Conservation (phyloP, 1,139 yeast genomes). For the Kodamaea sp. region DNA sequence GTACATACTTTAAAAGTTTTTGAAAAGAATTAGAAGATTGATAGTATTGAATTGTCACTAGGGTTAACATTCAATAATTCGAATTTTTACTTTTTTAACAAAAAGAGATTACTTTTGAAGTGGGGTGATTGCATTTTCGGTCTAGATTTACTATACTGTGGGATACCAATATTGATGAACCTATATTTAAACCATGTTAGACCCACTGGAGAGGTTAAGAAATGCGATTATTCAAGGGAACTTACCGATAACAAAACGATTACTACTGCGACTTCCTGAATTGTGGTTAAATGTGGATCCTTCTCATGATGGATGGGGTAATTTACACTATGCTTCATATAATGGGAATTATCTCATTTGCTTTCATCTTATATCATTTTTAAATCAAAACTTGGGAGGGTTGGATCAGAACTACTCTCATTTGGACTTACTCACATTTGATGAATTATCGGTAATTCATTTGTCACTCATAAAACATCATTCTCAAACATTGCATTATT, state of each 20-base stretch:
- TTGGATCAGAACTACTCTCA: slow-evolving; percentile 17
- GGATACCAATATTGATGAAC: no score
- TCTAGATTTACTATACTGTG: no score
- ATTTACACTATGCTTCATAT: slow-evolving; percentile 81
- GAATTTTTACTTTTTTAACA: no score
- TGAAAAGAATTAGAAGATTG: no score
- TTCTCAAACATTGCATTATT: slow-evolving; percentile 75
- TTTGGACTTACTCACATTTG: slow-evolving; percentile 52
- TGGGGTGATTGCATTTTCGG: no score
- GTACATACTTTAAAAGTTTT: no score
- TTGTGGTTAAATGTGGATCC: slow-evolving; percentile 69
- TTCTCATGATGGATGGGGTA: slow-evolving; percentile 77
- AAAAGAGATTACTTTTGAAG: no score
- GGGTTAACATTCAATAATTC: no score
- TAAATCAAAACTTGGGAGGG: slow-evolving; percentile 24
- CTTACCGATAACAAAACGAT: slow-evolving; percentile 64
- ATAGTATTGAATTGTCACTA: no score
- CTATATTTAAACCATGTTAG: slow-evolving; percentile 37
- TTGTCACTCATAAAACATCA: slow-evolving; percentile 62
- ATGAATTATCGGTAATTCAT: slow-evolving; percentile 72
- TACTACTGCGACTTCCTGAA: slow-evolving; percentile 71
- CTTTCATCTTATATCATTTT: slow-evolving; percentile 47
- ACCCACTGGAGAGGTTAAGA: slow-evolving; percentile 67
- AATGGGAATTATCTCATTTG: slow-evolving; percentile 79
- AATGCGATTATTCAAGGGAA: slow-evolving; percentile 73